Conservation (phyloP, 345 rosid species). For the Euphorbia peplus region DNA sequence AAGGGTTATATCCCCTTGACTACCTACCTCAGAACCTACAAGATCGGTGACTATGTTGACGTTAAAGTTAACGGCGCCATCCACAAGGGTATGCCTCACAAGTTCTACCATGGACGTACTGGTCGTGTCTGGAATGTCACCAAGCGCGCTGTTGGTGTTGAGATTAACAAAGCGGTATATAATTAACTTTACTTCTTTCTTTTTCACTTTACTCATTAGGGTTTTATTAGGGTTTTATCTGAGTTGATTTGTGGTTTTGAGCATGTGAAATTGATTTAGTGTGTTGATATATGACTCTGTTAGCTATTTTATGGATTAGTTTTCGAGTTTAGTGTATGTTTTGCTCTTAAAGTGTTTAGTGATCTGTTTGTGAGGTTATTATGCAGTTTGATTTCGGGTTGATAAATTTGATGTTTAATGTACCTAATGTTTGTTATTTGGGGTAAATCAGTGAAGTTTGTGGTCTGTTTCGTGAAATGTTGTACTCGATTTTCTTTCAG, state of each 20-base stretch:
- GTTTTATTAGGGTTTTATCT: neutral
- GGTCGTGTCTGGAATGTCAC: slow-evolving; percentile 82
- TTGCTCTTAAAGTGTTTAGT: too few species aligned
- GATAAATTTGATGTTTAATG: too few species aligned
- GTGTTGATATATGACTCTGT: neutral
- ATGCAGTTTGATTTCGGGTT: too few species aligned
- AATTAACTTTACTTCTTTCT: too few species aligned
- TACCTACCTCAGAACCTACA: slow-evolving; percentile 58
- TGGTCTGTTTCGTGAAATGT: too few species aligned
- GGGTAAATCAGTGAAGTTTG: too few species aligned
- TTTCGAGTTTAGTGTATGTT: neutral
- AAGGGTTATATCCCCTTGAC: slow-evolving; percentile 71
- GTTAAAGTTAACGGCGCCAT: slow-evolving; percentile 77
- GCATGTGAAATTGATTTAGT: neutral
- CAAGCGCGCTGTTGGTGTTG: slow-evolving; percentile 75
- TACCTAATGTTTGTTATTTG: too few species aligned
- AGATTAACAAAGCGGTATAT: slow-evolving; percentile 73
- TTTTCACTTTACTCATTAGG: neutral
- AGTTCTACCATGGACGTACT: slow-evolving; percentile 80
- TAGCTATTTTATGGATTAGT: neutral
- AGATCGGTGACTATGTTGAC: slow-evolving; percentile 65
- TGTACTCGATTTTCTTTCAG: too few species aligned
- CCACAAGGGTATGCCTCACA: slow-evolving; percentile 84
- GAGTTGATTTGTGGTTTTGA: too few species aligned
- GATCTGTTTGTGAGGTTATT: too few species aligned